Evolutionary conservation across 139 green algal genomes (phyloP).

Genomic region (Auxenochlorella pyrenoidosa): DNA sequence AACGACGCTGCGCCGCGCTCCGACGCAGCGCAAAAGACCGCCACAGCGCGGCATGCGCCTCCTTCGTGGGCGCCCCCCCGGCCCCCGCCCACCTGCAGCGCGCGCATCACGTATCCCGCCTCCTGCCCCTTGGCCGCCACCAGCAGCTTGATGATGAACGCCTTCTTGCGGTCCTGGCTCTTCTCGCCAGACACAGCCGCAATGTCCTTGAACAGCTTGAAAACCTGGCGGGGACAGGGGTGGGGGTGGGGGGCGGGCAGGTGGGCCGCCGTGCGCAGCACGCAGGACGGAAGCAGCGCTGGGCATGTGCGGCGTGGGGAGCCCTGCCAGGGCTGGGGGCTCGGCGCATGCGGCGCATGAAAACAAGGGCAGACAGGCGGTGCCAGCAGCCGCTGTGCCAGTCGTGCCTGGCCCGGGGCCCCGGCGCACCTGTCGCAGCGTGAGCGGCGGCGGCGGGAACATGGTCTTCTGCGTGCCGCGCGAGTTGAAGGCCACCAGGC

Average conservation of each 20-base stretch:
- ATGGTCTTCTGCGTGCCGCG: slow-evolving; percentile 57
- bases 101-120: slow-evolving; percentile 90
- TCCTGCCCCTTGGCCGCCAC: slow-evolving; percentile 82
- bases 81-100: slow-evolving; percentile 67
- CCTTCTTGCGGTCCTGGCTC: slow-evolving; percentile 79
- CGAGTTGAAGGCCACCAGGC: slow-evolving; percentile 76
- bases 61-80: no score
- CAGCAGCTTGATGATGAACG: slow-evolving; percentile 90
- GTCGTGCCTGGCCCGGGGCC: no score
- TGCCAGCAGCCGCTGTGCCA: neutral
- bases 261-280: neutral
- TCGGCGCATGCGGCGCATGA: no score
- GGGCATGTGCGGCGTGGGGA: neutral
- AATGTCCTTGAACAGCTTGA: slow-evolving; percentile 82
- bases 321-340: neutral
- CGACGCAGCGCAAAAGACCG: neutral
- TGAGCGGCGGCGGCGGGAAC: slow-evolving; percentile 59
- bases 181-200: slow-evolving; percentile 63
- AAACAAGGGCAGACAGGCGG: neutral
- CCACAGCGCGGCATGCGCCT: neutral
- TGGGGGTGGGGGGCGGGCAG: neutral
- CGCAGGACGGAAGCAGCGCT: neutral
- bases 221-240: slow-evolving; percentile 49
- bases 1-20: no score
- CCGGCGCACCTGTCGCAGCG: neutral